Conservation (phyloP, 768 basidiomycete species). For the Phlegmacium glaucopus region DNA sequence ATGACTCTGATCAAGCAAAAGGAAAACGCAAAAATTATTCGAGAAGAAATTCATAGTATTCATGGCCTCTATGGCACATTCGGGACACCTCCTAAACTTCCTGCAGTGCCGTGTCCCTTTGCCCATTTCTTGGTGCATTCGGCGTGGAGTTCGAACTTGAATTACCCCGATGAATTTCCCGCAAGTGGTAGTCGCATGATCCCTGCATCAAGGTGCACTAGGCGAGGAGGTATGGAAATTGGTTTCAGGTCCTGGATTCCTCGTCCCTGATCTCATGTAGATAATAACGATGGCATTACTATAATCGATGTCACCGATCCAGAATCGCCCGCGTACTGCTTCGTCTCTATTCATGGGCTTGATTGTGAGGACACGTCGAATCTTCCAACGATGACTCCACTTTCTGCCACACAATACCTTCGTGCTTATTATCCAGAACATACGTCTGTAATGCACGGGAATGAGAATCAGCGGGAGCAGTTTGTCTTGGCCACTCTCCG, state of each 20-base stretch:
- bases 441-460: neutral
- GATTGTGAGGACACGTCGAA: neutral
- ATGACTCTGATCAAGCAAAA: slow-evolving; percentile 29
- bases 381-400: neutral
- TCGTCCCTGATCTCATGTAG: slow-evolving; percentile 1
- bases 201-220: slow-evolving; percentile 20
- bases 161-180: slow-evolving; percentile 6
- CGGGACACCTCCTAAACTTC: slow-evolving; percentile 9
- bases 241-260: no score
- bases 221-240: slow-evolving; percentile 20
- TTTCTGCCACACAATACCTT: neutral
- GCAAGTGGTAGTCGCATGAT: slow-evolving; percentile 18
- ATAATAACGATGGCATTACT: slow-evolving; percentile 33
- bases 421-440: neutral
- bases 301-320: slow-evolving; percentile 32
- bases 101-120: slow-evolving; percentile 29
- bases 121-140: slow-evolving; percentile 24
- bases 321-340: slow-evolving; percentile 24
- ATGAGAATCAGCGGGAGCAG: neutral
- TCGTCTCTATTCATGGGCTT: slow-evolving; percentile 6
- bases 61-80: slow-evolving; percentile 5
- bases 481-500: neutral
- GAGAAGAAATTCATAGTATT: slow-evolving; percentile 28
- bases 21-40: slow-evolving; percentile 34
- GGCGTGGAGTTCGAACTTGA: slow-evolving; percentile 27